Conservation (phyloP, 1,284 basidiomycete species). For the Heliocybe sulcata region DNA sequence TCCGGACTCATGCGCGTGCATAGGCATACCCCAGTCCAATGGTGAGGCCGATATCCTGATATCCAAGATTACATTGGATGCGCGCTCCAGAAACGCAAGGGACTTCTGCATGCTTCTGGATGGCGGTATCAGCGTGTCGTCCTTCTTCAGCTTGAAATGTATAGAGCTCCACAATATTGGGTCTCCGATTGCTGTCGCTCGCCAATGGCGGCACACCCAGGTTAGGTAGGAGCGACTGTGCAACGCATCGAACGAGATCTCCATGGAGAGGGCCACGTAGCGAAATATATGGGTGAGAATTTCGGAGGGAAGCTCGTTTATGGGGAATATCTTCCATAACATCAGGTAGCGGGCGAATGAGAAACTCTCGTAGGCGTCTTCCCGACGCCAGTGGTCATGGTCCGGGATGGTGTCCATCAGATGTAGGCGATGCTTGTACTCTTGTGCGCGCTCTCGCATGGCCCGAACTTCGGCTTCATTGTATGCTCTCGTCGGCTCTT, state of each 20-base stretch:
- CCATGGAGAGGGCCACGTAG: constrained; percentile 39
- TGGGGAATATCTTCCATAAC: constrained; percentile 42
- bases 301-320: constrained; percentile 56
- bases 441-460: background rate
- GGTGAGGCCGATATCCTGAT: constrained; percentile 48
- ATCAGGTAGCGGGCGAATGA: constrained; percentile 17
- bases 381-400: background rate
- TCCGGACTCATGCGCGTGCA: constrained; percentile 5
- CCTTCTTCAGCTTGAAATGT: constrained; percentile 32
- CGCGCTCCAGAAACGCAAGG: constrained; percentile 44
- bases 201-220: constrained; percentile 52
- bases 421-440: background rate
- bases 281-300: constrained; percentile 58
- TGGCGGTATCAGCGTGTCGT: constrained; percentile 28
- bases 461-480: background rate
- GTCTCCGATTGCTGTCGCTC: constrained; percentile 37
- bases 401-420: background rate
- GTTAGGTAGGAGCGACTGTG: constrained; percentile 39
- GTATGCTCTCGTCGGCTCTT: background rate
- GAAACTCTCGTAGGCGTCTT: constrained; percentile 4
- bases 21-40: constrained; percentile 21
- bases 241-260: constrained; percentile 25
- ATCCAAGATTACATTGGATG: constrained; percentile 43
- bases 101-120: constrained; percentile 31
- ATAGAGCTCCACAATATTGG: constrained; percentile 54